Base-by-base conservation (phyloP, 164 flowering plant genomes). In the Piper betle region DNA sequence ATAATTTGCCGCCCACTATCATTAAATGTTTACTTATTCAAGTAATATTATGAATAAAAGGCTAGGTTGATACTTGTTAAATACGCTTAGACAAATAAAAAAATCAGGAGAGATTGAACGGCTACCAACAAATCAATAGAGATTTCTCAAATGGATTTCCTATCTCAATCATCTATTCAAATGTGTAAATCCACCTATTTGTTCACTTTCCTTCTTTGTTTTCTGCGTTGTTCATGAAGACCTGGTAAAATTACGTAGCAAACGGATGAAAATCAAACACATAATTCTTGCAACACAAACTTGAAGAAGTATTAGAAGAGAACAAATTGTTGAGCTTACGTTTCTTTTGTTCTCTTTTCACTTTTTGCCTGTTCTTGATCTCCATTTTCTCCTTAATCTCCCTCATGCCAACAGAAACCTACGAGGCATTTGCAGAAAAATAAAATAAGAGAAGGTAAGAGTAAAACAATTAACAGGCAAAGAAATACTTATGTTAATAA, bases 341-440 rank as follows among this genome's bases (percentile, higher is more conserved):
- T 71, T 69, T 86, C 67, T 84, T 88, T 72, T 80, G 83, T 38
- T 83, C 82, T 74, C 77, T 84, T 65, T 83, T 82, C 67, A 81
- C 80, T 53, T 75, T 77, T 67, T 71, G 79, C 50, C 71, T 55
- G 59, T 62, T 64, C 37, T 73, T 80, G 56, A 67, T 25, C 54
- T 67, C 76, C 50, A 74, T 71, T 63, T 77, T 83, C 48, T 77
- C 84, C 53, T 79, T 76, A 58, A 53, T 73, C 66, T 62, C 81
- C 65, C 80, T 81, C 46, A 75, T 57, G 66, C 79, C 81, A 78
- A 83, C 61, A 63, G 58, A 63, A 52, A 77, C 83, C 95, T 83
- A 72, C 59, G 43, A 38, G 46, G 19, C 39, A 58, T 39, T 5
- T 6, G 5, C 17, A 12, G 37, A 2, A 39, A 11, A 37, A 6